Evolutionary conservation across 495 filamentous ascomycete species (phyloP), one percentile per base, ranked within the genome.

Genomic region (Trichoderma erinaceum): DNA sequence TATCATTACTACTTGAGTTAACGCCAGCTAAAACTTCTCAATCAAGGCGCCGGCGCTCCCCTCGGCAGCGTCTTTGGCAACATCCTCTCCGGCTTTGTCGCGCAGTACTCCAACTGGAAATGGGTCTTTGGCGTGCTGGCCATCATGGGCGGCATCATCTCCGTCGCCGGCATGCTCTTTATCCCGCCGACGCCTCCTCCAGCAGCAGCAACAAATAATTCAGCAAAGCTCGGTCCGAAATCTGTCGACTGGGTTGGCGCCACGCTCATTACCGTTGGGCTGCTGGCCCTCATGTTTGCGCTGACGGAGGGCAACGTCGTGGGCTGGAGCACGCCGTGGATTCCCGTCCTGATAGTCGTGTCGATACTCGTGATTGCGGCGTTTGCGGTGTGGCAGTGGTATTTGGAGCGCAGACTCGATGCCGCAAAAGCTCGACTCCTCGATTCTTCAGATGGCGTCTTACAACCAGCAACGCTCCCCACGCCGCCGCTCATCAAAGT

Each of bases 321-420:
- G 41, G 89, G 90, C 8, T 92, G 90, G 89, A 73, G 73, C 23
- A 88, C 85, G 0, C 83, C 86, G 4, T 92, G 89, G 78, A 82
- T 92, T 0, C 79, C 86, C 41, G 83, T 81, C 10, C 75, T 92
- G 5, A 85, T 93, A 48, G 82, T 87, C 25, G 76, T 89, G 15
- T 86, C 88, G 1, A 50, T 90, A 32, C 65, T 87, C 12, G 73
- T 91, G 5, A 79, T 91, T 7, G 78, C 69, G 0, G 70, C 77
- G 2, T 93, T 93, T 69, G 72, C 88, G 25, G 74, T 80, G 44
- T 92, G 89, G 89, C 88, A 93, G 70, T 78, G 78, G 67, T 79
- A 82, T 65, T 80, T 87, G 41, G 87, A 89, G 68, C 56, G 56
- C 23, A 61, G 56, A 32, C 23, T 61, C 8, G 27, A 11, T 2